phyloP scores from a whole-genome alignment of 331 rosid genomes.

The Saraca asoca region DNA sequence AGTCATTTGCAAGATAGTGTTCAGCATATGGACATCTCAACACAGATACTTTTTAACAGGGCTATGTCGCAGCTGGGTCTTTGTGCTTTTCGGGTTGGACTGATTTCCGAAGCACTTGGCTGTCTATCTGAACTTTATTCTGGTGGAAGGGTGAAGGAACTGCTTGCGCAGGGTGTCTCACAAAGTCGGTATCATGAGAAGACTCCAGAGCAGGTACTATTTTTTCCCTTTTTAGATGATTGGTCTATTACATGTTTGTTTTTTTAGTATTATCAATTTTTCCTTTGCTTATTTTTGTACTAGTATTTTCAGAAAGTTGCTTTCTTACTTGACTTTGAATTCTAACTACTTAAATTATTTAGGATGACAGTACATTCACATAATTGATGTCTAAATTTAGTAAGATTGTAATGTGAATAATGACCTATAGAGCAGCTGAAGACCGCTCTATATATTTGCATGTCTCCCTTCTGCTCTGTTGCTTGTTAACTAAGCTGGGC shows the following conservation, averaged over 20 bases:
- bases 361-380: too few species aligned
- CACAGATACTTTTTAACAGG: conserved; percentile 93
- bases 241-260: neutral
- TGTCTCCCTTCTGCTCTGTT: too few species aligned
- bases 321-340: too few species aligned
- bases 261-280: too few species aligned
- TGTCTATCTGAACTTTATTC: conserved; percentile 94
- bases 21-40: conserved; percentile 90
- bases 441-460: too few species aligned
- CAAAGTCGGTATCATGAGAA: conserved; percentile 97
- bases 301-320: too few species aligned
- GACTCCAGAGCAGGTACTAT: conserved; percentile 93
- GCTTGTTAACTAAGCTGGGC: too few species aligned
- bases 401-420: too few species aligned
- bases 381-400: too few species aligned
- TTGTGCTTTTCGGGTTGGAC: conserved; percentile 84
- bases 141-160: conserved; percentile 95
- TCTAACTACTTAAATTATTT: too few species aligned
- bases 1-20: conserved; percentile 91
- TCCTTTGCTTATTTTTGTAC: neutral
- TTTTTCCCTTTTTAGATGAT: neutral
- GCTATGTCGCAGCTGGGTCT: conserved; percentile 95
- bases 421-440: too few species aligned
- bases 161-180: conserved; percentile 95
- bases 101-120: conserved; percentile 79